These are phyloP conservation scores for Aspergillus luchuensis DNA, from an alignment of 2,329 filamentous ascomycete species.

Conservation along the genomic window DNA sequence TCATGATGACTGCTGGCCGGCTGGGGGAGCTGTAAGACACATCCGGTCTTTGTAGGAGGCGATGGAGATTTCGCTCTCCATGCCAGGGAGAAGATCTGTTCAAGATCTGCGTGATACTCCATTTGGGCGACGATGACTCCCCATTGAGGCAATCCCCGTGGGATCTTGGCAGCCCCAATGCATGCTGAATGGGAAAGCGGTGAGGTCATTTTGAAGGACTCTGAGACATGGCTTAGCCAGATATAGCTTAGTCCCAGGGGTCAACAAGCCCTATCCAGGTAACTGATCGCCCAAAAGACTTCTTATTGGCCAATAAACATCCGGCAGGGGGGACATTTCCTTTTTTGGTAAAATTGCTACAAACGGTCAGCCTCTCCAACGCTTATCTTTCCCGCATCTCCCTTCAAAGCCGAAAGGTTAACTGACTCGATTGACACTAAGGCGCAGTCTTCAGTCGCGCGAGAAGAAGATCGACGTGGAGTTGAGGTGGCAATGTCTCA, in stretches of 20 bases:
- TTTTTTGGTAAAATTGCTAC: background rate
- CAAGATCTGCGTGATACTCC: background rate
- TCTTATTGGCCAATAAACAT: background rate
- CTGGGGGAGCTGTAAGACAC: background rate
- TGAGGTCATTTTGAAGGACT: slow-evolving; percentile 1
- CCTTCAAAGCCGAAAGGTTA: too few species aligned
- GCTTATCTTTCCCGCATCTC: background rate
- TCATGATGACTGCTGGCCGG: slow-evolving; percentile 12
- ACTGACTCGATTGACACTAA: slow-evolving; percentile 17
- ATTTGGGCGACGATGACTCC: slow-evolving; percentile 1
- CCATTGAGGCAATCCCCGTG: background rate
- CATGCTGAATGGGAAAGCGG: background rate
- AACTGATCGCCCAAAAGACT: background rate
- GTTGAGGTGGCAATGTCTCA: too few species aligned
- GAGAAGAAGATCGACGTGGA: too few species aligned
- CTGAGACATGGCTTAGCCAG: background rate
- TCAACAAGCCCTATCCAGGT: background rate
- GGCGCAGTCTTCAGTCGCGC: too few species aligned
- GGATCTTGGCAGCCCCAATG: background rate
- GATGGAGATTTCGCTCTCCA: background rate
- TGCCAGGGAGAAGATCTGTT: background rate
- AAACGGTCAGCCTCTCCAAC: background rate
- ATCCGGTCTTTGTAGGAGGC: background rate
- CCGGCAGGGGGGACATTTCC: background rate
- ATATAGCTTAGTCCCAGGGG: background rate